Base-by-base conservation (phyloP, 495 filamentous ascomycete genomes). In the Daldinia grandis region DNA sequence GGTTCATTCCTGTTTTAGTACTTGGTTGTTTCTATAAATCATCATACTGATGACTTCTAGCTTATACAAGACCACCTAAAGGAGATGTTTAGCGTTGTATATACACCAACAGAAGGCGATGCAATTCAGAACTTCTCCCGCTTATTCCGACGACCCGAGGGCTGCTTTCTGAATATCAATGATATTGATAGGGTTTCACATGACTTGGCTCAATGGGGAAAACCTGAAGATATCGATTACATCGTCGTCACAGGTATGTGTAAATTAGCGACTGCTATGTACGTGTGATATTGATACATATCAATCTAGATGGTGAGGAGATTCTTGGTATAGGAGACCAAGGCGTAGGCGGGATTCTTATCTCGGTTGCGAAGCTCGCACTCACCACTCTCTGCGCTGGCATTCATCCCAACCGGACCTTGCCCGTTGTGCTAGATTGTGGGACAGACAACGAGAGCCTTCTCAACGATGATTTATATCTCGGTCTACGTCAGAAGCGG, bases 271-370 rank as follows among this genome's bases (percentile, higher is more conserved):
- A 4, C 15, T 50, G 42, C 38, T n/a, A 51, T 3, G 17, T 19
- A 25, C 30, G 14, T 62, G 2, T 42, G 33, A 51, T 50, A 31
- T 58, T 30, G 10, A 61, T 17, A 42, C 69, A 67, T 15, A 64
- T 47, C 9, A 37, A 51, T 15, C 25, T 30, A 81, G 78, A 82
- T 72, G 78, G 83, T 24, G 81, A 85, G 57, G 79, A 94, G 81
- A 96, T 97, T 62, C 85, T 97, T 5, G 93, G 93, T 0, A 95
- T 97, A 60, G 94, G 93, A 2, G 93, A 97, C 74, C 93, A 97
- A 78, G 93, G 94, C n/a, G 91, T 92, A 4, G 94, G 94, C 14
- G 93, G 89, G 6, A 92, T 97, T 57, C 80, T 95, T 15, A 97
- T 97, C 57, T 92, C 90, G 3, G 84, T 93, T 1, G 93, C 93